Percentiles rank a stretch among this genome's conserved stretches.
These are phyloP conservation scores for Trapa incisa DNA, from an alignment of 345 rosid genomes.

Conservation along the genomic window DNA sequence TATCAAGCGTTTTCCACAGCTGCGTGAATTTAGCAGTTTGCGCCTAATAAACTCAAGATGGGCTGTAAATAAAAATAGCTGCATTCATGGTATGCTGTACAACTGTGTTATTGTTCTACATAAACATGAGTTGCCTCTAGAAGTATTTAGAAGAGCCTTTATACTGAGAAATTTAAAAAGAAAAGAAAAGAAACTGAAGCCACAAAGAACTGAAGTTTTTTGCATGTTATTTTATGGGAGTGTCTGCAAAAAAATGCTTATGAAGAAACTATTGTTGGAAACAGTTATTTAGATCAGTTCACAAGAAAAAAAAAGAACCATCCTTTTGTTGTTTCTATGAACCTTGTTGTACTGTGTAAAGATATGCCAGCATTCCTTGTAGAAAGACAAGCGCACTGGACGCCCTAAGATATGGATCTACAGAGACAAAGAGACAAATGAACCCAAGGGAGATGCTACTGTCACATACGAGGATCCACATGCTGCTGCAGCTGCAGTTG, in stretches of 20 bases:
- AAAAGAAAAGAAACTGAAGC: too few species aligned
- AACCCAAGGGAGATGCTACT: slow-evolving; percentile 93
- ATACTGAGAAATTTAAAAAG: too few species aligned
- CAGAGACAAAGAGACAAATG: slow-evolving; percentile 76
- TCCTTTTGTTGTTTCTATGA: not conserved
- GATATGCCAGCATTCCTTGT: not conserved
- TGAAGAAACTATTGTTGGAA: too few species aligned
- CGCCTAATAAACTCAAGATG: not conserved
- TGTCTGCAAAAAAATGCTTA: too few species aligned
- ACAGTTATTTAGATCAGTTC: too few species aligned
- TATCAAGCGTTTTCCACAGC: not conserved
- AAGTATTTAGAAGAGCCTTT: not conserved
- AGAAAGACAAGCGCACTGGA: slow-evolving; percentile 92
- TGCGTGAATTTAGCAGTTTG: not conserved
- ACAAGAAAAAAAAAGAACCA: too few species aligned
- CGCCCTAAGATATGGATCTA: slow-evolving; percentile 90
- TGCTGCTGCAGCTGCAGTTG: slow-evolving; percentile 94
- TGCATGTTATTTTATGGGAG: too few species aligned
- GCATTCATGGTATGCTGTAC: not conserved
- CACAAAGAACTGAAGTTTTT: too few species aligned
- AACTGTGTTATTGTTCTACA: not conserved
- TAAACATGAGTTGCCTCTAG: not conserved
- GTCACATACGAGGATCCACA: slow-evolving; percentile 96
- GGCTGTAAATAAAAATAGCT: not conserved
- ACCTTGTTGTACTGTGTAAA: not conserved